Evolutionary conservation across 2,329 filamentous ascomycete genomes (phyloP), one percentile per base, ranked within the genome.

Genomic region (Septoria petroselini): DNA sequence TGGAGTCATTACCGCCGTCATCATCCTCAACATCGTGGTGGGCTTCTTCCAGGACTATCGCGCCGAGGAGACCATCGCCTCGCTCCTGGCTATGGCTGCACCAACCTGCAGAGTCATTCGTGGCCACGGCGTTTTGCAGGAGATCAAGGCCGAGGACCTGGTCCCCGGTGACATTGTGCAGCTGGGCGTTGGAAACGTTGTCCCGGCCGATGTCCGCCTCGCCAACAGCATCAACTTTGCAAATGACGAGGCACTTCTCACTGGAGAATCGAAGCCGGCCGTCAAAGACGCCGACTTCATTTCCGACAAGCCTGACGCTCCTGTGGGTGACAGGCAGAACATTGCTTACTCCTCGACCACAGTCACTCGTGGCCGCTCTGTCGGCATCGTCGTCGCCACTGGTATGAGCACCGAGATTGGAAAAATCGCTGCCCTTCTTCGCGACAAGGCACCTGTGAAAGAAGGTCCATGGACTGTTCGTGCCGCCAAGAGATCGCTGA

Each of bases 191-290:
- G 85, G 85, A 57, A 84, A 86, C 65, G 81, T 85, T 40, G 76
- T 87, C 29, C 83, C 85, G 3, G 85, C 84, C 27, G 85, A 88
- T 68, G 70, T 87, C 46, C 53, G 70, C 18, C 65, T 79, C 1
- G 67, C 83, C 50, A 78, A 84, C 53, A 79, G 79, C 48, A 81
- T 90, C 69, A 91, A 91, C 66, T 74, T 90, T 53, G 86, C 86
- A 44, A 85, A 83, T 48, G 86, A 91, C 51, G 84, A 87, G 65
- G 82, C 84, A 8, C 73, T 85, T 21, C 74, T 88, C 21, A 88
- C 84, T 2, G 85, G 84, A 58, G 84, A 88, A 68, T 85, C 84
- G 12, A 68, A 85, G 14, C 80, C 64, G 6, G 59, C 64, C 19
- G 57, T 53, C 39, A 68, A 68, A 50, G 57, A 61, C 15, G 54